Conservation (phyloP, 305 asterid genomes). For the Rubia occidens region DNA sequence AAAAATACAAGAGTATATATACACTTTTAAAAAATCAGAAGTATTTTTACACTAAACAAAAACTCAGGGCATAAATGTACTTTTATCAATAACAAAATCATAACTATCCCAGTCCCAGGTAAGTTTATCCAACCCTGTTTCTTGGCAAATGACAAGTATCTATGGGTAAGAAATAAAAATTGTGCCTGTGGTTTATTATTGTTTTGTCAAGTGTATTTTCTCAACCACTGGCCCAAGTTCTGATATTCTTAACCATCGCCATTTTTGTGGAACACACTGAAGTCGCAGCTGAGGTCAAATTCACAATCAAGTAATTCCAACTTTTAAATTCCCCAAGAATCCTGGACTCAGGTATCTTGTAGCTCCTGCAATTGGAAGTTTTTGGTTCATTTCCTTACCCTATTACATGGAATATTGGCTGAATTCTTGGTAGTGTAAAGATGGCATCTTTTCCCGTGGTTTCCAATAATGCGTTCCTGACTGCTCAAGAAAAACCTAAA, state of each 20-base stretch:
- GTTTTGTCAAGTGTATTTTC: background rate
- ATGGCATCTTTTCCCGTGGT: constrained; percentile 72
- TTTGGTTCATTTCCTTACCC: background rate
- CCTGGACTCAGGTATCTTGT: constrained; percentile 6
- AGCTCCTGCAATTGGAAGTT: constrained; percentile 1
- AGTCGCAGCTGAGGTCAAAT: background rate
- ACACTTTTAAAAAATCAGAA: too few species aligned
- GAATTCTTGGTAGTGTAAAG: constrained; percentile 16
- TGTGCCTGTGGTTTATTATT: background rate
- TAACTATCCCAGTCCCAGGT: background rate
- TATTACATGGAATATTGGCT: background rate
- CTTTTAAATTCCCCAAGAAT: background rate
- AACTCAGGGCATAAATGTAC: too few species aligned
- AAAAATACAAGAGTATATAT: too few species aligned
- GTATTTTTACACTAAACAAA: too few species aligned
- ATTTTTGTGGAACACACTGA: background rate
- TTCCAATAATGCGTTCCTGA: constrained; percentile 40
- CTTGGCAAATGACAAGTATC: background rate
- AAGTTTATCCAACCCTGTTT: background rate
- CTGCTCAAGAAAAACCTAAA: constrained; percentile 34
- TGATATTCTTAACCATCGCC: background rate
- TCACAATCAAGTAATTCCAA: background rate
- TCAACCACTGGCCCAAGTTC: background rate
- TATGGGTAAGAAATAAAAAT: background rate
- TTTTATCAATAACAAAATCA: background rate